A percentile compares a stretch with the other conserved stretches of the same genome.
Evolutionary conservation across 2,329 filamentous ascomycete genomes (phyloP).

Genomic region (Cladosporium sp.): DNA sequence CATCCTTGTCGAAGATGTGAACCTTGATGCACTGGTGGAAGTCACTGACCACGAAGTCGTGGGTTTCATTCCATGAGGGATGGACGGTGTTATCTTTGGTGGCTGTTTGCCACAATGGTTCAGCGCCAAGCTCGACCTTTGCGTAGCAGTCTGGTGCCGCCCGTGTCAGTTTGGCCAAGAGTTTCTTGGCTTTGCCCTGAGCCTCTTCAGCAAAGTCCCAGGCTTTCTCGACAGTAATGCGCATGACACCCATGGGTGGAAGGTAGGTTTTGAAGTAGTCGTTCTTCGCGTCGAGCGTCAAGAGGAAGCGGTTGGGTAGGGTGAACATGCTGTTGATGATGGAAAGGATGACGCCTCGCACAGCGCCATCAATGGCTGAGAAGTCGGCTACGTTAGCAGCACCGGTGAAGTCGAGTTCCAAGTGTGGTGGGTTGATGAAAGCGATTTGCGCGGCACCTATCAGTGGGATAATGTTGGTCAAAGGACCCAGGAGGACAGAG

Average conservation of each 20-base stretch:
- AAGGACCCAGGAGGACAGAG: constrained; percentile 46
- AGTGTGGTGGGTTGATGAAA: constrained; percentile 51
- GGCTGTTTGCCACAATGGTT: constrained; percentile 46
- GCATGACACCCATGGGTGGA: constrained; percentile 45
- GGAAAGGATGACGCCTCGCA: constrained; percentile 48
- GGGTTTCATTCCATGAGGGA: constrained; percentile 51
- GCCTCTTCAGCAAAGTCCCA: constrained; percentile 42
- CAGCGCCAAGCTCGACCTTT: constrained; percentile 47
- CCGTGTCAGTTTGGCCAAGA: constrained; percentile 47
- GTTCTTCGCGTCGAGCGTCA: constrained; percentile 49
- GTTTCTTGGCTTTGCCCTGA: constrained; percentile 41
- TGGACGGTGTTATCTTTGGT: constrained; percentile 45
- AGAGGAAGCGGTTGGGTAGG: constrained; percentile 52
- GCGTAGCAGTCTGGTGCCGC: constrained; percentile 52
- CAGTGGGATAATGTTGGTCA: constrained; percentile 50
- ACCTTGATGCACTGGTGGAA: constrained; percentile 46
- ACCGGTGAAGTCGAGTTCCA: constrained; percentile 51
- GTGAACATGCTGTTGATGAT: constrained; percentile 50
- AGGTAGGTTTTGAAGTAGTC: constrained; percentile 53
- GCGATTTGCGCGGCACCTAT: constrained; percentile 52
- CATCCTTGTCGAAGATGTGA: constrained; percentile 49
- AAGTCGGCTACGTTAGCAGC: constrained; percentile 49
- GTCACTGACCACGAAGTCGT: constrained; percentile 51
- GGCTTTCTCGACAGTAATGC: constrained; percentile 47
- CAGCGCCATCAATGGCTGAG: constrained; percentile 42